Base-by-base conservation (phyloP, 1,284 basidiomycete species). In the Heterobasidion parviporum region DNA sequence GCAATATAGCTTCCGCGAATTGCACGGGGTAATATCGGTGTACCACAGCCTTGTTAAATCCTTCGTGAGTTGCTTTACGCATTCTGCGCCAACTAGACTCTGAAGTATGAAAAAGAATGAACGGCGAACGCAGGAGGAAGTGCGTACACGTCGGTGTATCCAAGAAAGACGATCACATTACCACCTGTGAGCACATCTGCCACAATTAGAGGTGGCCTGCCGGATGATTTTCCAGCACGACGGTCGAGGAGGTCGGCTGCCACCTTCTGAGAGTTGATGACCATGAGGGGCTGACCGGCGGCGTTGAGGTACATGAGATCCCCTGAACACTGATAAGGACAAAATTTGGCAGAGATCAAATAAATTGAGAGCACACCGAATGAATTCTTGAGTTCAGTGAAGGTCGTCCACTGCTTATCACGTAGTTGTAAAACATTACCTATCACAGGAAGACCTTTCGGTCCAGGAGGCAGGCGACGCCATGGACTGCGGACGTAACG, bases 161-260 rank as follows among this genome's bases (percentile, higher is more conserved):
- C 33, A 0, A 26, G 32, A 43, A 58, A 33, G 3, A 10, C 16
- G 12, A 56, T 34, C 10, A 43, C 6, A 9, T 56, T 2, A n/a
- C 35, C 47, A 9, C 35, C 41, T 2, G 55, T 49, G 48, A 58
- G 5, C 36, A 33, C 51, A 10, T 50, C 49, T 1, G 44, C 50
- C 2, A 12, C 49, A 6, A 56, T 58, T 18, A 47, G 20, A 14
- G 20, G 46, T 8, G 64, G 62, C 9, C 66, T 52, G 34, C 62
- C 63, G 4, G 62, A 64, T 36, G 62, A 65, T 26, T 60, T 56
- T 3, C 54, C 45, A 3, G 60, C 57, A 14, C 62, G 59, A 38
- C 62, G 63, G 3, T 66, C 64, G 20, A 67, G 54, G 2, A 67
- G 54, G 26, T 65, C 64, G 16, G 45, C 50, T 34, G 60, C 60